Base-by-base conservation (phyloP, 2,329 filamentous ascomycete genomes). In the Pseudocercospora cruenta region DNA sequence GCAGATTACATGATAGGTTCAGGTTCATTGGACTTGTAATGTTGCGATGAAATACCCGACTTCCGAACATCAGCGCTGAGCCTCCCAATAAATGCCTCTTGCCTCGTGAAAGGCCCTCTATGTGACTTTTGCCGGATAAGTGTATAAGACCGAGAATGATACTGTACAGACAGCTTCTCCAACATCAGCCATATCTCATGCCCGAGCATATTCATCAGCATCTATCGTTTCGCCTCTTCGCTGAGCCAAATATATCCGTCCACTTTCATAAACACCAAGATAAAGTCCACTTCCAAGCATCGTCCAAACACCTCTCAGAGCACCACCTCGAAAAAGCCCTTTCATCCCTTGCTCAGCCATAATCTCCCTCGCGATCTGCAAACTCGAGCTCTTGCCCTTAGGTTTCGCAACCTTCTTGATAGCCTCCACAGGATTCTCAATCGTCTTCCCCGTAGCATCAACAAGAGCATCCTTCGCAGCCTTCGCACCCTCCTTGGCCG, bases 221-320 rank as follows among this genome's bases (percentile, higher is more conserved):
- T 80, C 74, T 1, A 82, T 69, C 8, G 74, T 67, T 31, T 82
- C 80, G 2, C 82, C 82, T 66, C 82, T 74, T 67, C 82, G 72
- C 7, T 73, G 74, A 2, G 82, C 82, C 45, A 85, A 66, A 69
- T 80, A 84, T 9, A 83, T 78, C 74, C 92, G 89, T 9, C 91
- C 90, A 69, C 89, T 89, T 78, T 97, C 93, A 79, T 97, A 97
- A 51, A 91, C 90, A 24, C 92, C 92, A 49, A 97, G 80, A 82
- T 97, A 97, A 63, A 97, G 80, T 3, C 93, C 93, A 75, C 91
- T 91, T 0, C 93, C 92, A 4, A 96, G 70, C 62, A 92, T 90
- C 14, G 93, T 95, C 93, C 93, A 97, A 1, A 86, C 86, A 8
- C 86, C 88, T 66, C 94, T 86, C 70, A 97, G 80, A 36, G 86